Conservation (phyloP, 805 yeast genomes). For the Jamesozyma hellenica region DNA sequence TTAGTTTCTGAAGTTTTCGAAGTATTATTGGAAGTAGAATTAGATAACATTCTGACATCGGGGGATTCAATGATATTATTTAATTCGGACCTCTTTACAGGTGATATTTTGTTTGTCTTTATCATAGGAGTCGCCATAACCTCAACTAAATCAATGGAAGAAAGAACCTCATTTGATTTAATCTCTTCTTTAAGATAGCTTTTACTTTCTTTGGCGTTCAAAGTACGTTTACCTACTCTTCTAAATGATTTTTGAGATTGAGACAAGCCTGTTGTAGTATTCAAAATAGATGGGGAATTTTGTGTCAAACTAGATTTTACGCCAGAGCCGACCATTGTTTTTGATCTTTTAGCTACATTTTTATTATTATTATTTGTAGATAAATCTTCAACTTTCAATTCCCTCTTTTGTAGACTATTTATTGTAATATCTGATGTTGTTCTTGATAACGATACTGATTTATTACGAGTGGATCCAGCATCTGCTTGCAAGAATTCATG, state of each 20-base stretch:
- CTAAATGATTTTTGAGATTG: slow-evolving; percentile 16
- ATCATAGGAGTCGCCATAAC: slow-evolving; percentile 26
- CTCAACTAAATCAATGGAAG: slow-evolving; percentile 4
- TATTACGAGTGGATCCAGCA: slow-evolving; percentile 6
- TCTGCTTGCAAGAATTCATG: slow-evolving; percentile 20
- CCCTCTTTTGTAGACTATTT: slow-evolving; percentile 24
- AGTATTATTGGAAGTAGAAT: too few species aligned
- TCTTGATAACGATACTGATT: slow-evolving; percentile 16
- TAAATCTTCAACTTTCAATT: slow-evolving; percentile 20
- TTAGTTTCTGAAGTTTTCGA: too few species aligned
- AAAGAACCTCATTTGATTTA: neutral
- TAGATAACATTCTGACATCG: neutral
- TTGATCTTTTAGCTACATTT: neutral
- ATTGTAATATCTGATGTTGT: slow-evolving; percentile 24
- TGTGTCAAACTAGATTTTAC: neutral
- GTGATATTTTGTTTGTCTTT: slow-evolving; percentile 8
- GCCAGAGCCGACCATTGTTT: neutral
- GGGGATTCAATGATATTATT: slow-evolving; percentile 24
- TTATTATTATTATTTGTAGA: slow-evolving; percentile 5
- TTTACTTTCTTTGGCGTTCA: too few species aligned
- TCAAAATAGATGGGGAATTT: neutral
- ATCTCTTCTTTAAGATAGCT: neutral
- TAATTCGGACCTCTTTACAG: slow-evolving; percentile 9
- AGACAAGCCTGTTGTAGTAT: too few species aligned
- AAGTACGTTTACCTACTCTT: slow-evolving; percentile 24